A percentile compares a stretch with the other conserved stretches of the same genome.
Conservation (phyloP, 1,284 basidiomycete genomes). For the Sporisorium reilianum region DNA sequence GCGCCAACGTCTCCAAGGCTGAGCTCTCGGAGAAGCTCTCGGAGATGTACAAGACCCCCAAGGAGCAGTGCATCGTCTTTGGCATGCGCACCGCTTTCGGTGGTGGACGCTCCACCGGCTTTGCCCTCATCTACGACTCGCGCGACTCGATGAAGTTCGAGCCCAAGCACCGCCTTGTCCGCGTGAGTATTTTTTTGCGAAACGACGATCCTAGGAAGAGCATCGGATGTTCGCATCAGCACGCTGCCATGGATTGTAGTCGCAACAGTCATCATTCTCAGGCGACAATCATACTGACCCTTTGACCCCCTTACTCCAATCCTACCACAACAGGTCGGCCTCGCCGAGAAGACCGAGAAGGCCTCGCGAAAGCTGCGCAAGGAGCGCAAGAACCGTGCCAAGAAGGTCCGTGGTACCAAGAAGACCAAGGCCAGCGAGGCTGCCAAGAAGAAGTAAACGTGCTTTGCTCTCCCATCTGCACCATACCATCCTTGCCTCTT, state of each 20-base stretch:
- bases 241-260: background rate
- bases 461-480: no score
- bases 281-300: slow-evolving; percentile 2
- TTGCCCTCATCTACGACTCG: slow-evolving; percentile 97
- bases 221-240: background rate
- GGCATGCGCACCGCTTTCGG: slow-evolving; percentile 89
- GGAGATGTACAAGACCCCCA: slow-evolving; percentile 76
- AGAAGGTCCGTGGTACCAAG: slow-evolving; percentile 84
- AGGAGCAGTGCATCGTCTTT: slow-evolving; percentile 76
- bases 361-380: slow-evolving; percentile 97
- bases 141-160: slow-evolving; percentile 93
- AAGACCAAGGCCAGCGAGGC: slow-evolving; percentile 64
- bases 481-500: slow-evolving; percentile 12
- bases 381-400: slow-evolving; percentile 98
- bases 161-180: slow-evolving; percentile 93
- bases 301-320: background rate
- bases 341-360: slow-evolving; percentile 86
- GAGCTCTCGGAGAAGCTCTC: slow-evolving; percentile 96
- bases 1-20: slow-evolving; percentile 91
- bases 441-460: slow-evolving; percentile 64
- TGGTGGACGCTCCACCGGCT: slow-evolving; percentile 95
- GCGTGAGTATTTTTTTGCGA: slow-evolving; percentile 73
- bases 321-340: slow-evolving; percentile 74
- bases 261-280: background rate
- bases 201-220: background rate